Base-by-base conservation (phyloP, 2,329 filamentous ascomycete species). In the Alternaria sp. region DNA sequence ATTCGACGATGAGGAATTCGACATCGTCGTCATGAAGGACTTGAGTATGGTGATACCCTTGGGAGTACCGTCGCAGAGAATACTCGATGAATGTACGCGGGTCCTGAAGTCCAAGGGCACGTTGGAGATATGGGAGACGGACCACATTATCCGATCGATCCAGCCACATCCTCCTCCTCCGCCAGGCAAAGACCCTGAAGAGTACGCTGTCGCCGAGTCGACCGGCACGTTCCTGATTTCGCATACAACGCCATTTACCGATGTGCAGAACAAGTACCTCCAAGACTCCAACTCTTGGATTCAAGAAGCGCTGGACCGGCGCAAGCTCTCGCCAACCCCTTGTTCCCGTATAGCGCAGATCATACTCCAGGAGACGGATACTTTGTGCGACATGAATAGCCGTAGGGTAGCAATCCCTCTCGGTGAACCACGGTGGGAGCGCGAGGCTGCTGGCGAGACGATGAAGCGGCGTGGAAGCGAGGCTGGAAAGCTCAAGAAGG, bases 21-120 rank as follows among this genome's bases (percentile, higher is more conserved):
- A 97, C 75, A 85, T 97, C 41, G 86, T 98, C 70, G 93, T 97
- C 84, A 85, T 92, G 73, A 97, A 97, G 78, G 93, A 97, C 75
- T 82, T 93, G 71, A 90, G 88, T 55, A 83, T 95, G 65, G 86
- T 87, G n/a, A 84, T 90, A 8, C 86, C 86, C 27, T 81, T 86
- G 45, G 83, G 83, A 5, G 76, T 77, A 18, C 82, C 87, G 59
- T 86, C 89, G 34, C 82, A 85, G 45, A 76, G 78, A 25, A 80
- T 87, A n/a, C 75, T 89, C 60, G 90, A 92, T 66, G 93, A 97
- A 74, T 90, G 89, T 63, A 81, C 94, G 46, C 90, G 94, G 18
- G 81, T 97, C 12, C 82, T 97, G 36, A 89, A 86, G 66, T 89
- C 91, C 0, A 93, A 92, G 16, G 94, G 94, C 5, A 87, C 88